Base-by-base conservation (phyloP, 1,139 yeast species). In the Chernovozyma aurita region DNA sequence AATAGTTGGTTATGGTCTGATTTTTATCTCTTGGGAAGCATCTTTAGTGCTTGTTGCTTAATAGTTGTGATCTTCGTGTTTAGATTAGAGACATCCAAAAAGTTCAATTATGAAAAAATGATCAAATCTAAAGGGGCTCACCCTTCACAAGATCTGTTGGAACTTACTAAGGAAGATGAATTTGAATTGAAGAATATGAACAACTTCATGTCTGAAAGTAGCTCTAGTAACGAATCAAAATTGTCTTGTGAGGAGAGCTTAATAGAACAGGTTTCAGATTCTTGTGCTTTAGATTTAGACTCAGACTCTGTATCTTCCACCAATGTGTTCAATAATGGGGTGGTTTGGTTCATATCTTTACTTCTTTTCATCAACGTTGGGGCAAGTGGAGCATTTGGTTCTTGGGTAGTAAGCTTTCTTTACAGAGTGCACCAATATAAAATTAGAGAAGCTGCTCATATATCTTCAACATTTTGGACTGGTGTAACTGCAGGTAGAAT, bases 401-500 rank as follows among this genome's bases (percentile, higher is more conserved):
- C 81, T 2, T 83, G 88, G 88, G 48, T 80, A 29, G 70, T 78
- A 43, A 73, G 83, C 15, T 83, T 70, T 47, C 52, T 80, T 32
- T 55, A 76, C 21, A 64, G 80, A 24, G 68, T 78, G 32, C 73
- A 76, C 43, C 44, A 64, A 0, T 54, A 67, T 36, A 49, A 67
- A 7, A 78, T 71, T 46, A 55, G 68, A 15, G 43, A 54, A 13
- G 68, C 85, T 34, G 77, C 87, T 1, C 73, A 73, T 47, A 66
- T 80, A 39, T 80, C 85, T 2, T 72, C 86, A 3, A 53, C 75
- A 12, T 82, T 74, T 53, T 82, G 88, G 88, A 48, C 69, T 12
- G 85, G 84, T 1, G 58, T 82, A 40, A 81, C 86, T 0, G 45
- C 63, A 8, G 92, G 92, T 1, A 62, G 92, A 46, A 63, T 78